A percentile compares a stretch with the other conserved stretches of the same genome.
phyloP scores from a whole-genome alignment of 805 yeast species.

The Pichia paraexigua region DNA sequence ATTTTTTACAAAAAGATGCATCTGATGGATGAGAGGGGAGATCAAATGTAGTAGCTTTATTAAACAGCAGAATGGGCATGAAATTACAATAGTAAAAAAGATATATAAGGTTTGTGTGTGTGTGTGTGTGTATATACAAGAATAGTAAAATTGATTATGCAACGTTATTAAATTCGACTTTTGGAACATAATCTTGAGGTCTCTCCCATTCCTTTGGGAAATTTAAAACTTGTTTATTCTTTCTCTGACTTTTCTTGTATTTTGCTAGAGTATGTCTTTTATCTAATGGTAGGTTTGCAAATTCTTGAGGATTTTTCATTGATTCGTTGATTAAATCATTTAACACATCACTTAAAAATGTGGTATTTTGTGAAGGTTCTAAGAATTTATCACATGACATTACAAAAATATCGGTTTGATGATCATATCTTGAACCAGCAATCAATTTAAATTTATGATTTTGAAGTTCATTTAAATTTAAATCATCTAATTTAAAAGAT shows the following conservation, averaged over 20 bases:
- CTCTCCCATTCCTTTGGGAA: constrained; percentile 81
- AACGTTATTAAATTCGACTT: not conserved
- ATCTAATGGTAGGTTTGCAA: constrained; percentile 76
- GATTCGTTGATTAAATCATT: constrained; percentile 56
- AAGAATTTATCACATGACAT: constrained; percentile 58
- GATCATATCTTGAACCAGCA: constrained; percentile 72
- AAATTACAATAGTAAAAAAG: too few relatives aligned
- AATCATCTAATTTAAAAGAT: constrained; percentile 42
- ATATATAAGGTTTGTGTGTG: too few relatives aligned
- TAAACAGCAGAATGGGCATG: too few relatives aligned
- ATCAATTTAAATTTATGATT: constrained; percentile 70
- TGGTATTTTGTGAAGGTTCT: constrained; percentile 82
- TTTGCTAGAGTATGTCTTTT: constrained; percentile 55
- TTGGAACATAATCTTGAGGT: constrained; percentile 30
- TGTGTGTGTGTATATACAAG: too few relatives aligned
- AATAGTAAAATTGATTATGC: too few relatives aligned
- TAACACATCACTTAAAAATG: constrained; percentile 57
- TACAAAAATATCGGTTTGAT: constrained; percentile 47
- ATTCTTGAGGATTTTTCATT: constrained; percentile 50
- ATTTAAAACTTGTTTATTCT: constrained; percentile 31
- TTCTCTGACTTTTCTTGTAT: constrained; percentile 31
- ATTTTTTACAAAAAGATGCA: too few relatives aligned
- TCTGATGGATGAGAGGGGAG: too few relatives aligned
- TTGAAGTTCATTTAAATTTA: constrained; percentile 44
- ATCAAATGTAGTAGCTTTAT: too few relatives aligned